Evolutionary conservation across 169 alveolate species (phyloP).

Genomic region (Plasmodium cynomolgi): DNA sequence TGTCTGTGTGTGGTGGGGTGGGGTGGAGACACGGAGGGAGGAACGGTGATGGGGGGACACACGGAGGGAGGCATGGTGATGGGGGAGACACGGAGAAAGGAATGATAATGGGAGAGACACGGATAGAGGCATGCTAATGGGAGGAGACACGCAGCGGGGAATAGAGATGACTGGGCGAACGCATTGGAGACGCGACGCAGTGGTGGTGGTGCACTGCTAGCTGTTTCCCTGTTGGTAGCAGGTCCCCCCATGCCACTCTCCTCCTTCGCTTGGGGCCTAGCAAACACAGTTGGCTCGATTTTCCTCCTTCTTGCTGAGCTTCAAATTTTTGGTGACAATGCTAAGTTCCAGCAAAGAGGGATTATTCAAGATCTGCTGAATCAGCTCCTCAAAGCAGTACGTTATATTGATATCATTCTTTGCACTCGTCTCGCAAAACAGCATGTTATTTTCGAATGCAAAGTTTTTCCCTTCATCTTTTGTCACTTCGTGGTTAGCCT

Average conservation of each 20-base stretch:
- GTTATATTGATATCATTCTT: conserved; percentile 63
- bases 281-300: conserved; percentile 23
- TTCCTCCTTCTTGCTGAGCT: conserved; percentile 41
- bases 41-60: not conserved
- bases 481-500: conserved; percentile 58
- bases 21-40: not conserved
- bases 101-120: no score
- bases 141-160: no score
- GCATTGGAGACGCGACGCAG: no score
- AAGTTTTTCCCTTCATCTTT: conserved; percentile 72
- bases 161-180: no score
- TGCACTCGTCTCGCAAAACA: conserved; percentile 75
- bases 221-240: no score
- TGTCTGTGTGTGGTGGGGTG: not conserved
- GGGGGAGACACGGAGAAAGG: no score
- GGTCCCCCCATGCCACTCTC: no score
- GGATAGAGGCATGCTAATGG: no score
- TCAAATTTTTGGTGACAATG: conserved; percentile 36
- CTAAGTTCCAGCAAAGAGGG: conserved; percentile 48
- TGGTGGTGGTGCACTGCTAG: no score
- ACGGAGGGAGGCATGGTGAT: no score
- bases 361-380: conserved; percentile 34
- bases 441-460: conserved; percentile 65
- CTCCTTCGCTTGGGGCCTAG: not conserved
- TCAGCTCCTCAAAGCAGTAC: conserved; percentile 34